A percentile compares a stretch with the other conserved stretches of the same genome.
Evolutionary conservation across 164 flowering plant species (phyloP).

Genomic region (Chimonanthus praecox): DNA sequence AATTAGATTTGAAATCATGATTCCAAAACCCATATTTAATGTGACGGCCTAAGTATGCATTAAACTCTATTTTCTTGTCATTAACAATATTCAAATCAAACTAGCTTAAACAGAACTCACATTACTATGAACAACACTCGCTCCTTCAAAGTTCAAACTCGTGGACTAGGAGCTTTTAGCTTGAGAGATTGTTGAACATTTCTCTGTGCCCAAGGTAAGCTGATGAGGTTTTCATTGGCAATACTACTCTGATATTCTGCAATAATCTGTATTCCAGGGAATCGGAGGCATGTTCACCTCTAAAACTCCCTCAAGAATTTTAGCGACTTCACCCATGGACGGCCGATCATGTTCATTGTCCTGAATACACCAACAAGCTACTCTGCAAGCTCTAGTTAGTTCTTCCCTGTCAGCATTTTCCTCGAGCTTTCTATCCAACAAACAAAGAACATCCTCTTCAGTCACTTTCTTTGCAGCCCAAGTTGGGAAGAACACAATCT

Average conservation of each 20-base stretch:
- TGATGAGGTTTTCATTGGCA: background rate
- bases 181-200: background rate
- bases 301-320: conserved; percentile 32
- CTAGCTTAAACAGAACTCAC: too few relatives aligned
- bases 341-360: conserved; percentile 33
- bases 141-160: too few relatives aligned
- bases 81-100: too few relatives aligned
- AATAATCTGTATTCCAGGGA: conserved; percentile 25
- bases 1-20: too few relatives aligned
- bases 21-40: too few relatives aligned
- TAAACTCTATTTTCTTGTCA: too few relatives aligned
- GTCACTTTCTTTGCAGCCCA: conserved; percentile 26
- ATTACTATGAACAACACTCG: too few relatives aligned
- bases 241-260: conserved; percentile 6
- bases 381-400: conserved; percentile 23
- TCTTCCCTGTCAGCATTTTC: conserved; percentile 25
- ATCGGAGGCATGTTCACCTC: conserved; percentile 29
- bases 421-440: conserved; percentile 24
- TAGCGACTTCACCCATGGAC: conserved; percentile 35
- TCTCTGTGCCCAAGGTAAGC: background rate
- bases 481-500: conserved; percentile 24
- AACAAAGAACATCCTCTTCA: conserved; percentile 17
- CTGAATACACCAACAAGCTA: conserved; percentile 42
- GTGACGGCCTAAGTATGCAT: too few relatives aligned
- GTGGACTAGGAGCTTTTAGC: background rate